phyloP scores from a whole-genome alignment of 2,329 filamentous ascomycete genomes.

The Curvularia lunata region DNA sequence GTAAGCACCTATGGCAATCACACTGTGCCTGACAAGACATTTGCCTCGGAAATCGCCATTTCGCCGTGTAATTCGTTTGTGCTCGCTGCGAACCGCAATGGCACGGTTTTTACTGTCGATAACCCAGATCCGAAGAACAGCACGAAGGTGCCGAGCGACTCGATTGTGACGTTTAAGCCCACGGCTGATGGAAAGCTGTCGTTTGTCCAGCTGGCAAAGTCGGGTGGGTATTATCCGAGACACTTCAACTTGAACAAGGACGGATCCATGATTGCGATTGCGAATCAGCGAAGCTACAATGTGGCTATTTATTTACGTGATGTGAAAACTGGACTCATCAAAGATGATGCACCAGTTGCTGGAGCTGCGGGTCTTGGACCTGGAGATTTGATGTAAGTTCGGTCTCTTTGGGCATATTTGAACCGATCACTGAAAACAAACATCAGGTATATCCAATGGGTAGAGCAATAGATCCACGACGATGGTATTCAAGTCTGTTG shows the following conservation, averaged over 20 bases:
- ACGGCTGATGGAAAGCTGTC: slow-evolving; percentile 60
- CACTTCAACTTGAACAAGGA: slow-evolving; percentile 71
- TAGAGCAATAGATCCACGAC: slow-evolving; percentile 1
- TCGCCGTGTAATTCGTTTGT: slow-evolving; percentile 66
- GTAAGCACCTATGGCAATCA: slow-evolving; percentile 49
- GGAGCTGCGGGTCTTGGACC: slow-evolving; percentile 26
- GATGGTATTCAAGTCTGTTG: neutral
- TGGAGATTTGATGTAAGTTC: slow-evolving; percentile 34
- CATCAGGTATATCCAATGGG: slow-evolving; percentile 14
- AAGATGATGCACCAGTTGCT: slow-evolving; percentile 50
- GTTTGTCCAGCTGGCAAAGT: slow-evolving; percentile 64
- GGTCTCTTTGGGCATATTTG: neutral
- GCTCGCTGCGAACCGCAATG: slow-evolving; percentile 71
- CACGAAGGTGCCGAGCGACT: slow-evolving; percentile 56
- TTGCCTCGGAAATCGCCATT: slow-evolving; percentile 59
- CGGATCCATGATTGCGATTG: slow-evolving; percentile 70
- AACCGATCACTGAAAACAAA: neutral
- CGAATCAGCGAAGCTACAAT: slow-evolving; percentile 65
- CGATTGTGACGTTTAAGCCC: slow-evolving; percentile 60
- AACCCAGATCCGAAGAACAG: slow-evolving; percentile 53
- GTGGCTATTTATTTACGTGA: slow-evolving; percentile 69
- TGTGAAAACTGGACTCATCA: slow-evolving; percentile 64
- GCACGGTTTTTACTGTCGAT: slow-evolving; percentile 58
- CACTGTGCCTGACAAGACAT: slow-evolving; percentile 50
- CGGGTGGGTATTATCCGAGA: slow-evolving; percentile 69